phyloP scores from a whole-genome alignment of 192 early-diverging fungal species.

The Umbelopsis vinacea region DNA sequence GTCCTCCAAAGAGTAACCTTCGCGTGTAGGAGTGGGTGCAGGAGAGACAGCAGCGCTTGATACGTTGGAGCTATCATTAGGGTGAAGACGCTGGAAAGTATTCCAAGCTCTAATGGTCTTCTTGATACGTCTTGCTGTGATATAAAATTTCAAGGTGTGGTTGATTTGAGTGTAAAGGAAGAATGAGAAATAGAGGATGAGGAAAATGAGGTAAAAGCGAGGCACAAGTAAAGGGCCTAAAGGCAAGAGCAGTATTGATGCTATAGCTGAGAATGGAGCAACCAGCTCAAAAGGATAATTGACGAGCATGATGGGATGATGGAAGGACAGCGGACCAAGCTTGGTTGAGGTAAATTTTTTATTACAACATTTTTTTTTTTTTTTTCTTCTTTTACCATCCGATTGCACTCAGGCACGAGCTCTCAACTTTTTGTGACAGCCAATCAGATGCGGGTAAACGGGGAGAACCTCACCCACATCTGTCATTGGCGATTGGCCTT shows the following conservation, averaged over 20 bases:
- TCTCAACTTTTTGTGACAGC: not conserved
- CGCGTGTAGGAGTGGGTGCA: slow-evolving; percentile 30
- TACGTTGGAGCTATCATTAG: slow-evolving; percentile 18
- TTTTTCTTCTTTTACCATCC: not conserved
- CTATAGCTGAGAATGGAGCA: slow-evolving; percentile 48
- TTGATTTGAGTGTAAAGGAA: slow-evolving; percentile 50
- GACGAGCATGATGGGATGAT: slow-evolving; percentile 13
- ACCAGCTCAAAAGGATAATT: slow-evolving; percentile 53
- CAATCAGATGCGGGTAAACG: slow-evolving; percentile 6
- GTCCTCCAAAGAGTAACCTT: slow-evolving; percentile 15
- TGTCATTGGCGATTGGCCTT: not conserved
- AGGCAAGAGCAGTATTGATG: slow-evolving; percentile 42
- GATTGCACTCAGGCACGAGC: slow-evolving; percentile 19
- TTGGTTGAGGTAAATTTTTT: not conserved
- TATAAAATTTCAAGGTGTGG: slow-evolving; percentile 53
- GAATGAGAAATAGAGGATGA: slow-evolving; percentile 47
- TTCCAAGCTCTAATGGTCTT: slow-evolving; percentile 46
- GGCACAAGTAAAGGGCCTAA: slow-evolving; percentile 50
- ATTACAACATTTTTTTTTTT: not conserved
- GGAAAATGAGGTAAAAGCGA: slow-evolving; percentile 46
- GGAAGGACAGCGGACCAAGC: not conserved
- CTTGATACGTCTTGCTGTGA: slow-evolving; percentile 48
- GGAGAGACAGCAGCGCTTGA: slow-evolving; percentile 26
- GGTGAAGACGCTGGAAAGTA: slow-evolving; percentile 13
- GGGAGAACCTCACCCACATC: not conserved